Evolutionary conservation across 805 yeast species (phyloP).

Genomic region (Kuraishia ogatae): DNA sequence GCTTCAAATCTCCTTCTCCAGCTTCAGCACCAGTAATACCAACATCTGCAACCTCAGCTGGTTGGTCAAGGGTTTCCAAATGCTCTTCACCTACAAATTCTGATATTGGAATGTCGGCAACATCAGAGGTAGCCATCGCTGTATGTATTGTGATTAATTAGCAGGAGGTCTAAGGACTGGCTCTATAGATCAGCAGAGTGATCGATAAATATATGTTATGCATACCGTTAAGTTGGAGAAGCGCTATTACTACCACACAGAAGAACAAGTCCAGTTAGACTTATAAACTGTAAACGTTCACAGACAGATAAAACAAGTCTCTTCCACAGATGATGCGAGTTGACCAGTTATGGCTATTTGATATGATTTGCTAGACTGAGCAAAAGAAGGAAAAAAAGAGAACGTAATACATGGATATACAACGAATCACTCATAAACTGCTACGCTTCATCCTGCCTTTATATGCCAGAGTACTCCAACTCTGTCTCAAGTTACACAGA

Average conservation of each 20-base stretch:
- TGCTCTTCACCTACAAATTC: background rate
- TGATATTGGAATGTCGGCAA: background rate
- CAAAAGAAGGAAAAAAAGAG: background rate
- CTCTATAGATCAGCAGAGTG: too few species aligned
- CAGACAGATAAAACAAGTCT: background rate
- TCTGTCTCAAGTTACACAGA: too few species aligned
- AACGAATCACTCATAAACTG: background rate
- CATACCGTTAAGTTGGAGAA: background rate
- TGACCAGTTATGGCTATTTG: background rate
- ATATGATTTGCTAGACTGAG: background rate
- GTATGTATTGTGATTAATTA: too few species aligned
- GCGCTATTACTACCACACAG: background rate
- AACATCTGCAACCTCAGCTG: background rate
- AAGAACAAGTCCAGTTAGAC: background rate
- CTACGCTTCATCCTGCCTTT: background rate
- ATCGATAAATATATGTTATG: too few species aligned
- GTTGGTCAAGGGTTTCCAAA: background rate
- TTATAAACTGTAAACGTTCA: background rate
- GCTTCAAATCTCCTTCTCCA: background rate
- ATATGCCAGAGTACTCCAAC: too few species aligned
- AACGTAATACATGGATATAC: too few species aligned
- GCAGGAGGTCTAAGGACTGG: too few species aligned
- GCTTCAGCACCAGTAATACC: background rate
- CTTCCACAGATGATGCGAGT: too few species aligned
- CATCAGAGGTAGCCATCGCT: background rate